Conservation (phyloP, 345 rosid genomes). For the Sisymbrium irio region DNA sequence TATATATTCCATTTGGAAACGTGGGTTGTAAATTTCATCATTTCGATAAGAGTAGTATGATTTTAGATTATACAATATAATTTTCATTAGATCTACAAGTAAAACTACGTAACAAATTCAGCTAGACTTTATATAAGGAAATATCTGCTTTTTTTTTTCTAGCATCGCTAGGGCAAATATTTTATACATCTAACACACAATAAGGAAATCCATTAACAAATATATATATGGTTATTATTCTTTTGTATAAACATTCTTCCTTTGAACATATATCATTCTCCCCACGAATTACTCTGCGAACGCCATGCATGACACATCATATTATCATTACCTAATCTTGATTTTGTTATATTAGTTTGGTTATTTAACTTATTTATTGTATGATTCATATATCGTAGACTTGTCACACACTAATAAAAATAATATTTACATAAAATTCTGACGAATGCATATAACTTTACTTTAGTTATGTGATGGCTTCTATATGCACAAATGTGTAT, state of each 20-base stretch:
- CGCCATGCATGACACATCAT: conserved; percentile 26
- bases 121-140: neutral
- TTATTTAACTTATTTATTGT: neutral
- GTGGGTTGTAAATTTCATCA: neutral
- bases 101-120: neutral
- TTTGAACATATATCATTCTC: neutral
- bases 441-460: conserved; percentile 29
- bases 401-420: conserved; percentile 7
- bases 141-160: neutral
- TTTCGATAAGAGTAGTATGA: neutral
- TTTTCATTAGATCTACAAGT: neutral
- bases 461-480: conserved; percentile 19
- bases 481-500: conserved; percentile 5
- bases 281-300: conserved; percentile 31
- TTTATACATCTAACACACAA: conserved; percentile 19
- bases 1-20: neutral
- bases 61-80: neutral
- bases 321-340: conserved; percentile 31
- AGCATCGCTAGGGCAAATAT: conserved; percentile 16
- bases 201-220: conserved; percentile 1
- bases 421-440: conserved; percentile 7
- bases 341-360: neutral
- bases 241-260: neutral
- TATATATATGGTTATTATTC: neutral
- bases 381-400: conserved; percentile 24